These are phyloP conservation scores for Flaveria brownii DNA, from an alignment of 129 eudicot species.

Conservation along the genomic window DNA sequence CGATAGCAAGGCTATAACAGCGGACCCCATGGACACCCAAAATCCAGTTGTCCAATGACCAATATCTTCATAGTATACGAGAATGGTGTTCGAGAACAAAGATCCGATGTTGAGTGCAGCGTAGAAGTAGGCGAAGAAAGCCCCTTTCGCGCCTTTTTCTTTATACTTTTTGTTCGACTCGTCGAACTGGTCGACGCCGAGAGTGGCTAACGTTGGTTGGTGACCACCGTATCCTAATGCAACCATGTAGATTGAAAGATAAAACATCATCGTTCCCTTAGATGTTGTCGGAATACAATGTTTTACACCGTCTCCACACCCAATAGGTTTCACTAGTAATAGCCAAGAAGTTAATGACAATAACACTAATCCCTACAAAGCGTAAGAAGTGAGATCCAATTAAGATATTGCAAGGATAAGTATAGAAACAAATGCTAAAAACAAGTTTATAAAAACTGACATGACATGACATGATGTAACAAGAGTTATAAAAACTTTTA, in stretches of 20 bases:
- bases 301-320: conserved; percentile 68
- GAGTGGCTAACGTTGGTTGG: conserved; percentile 85
- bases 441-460: too few relatives aligned
- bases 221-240: conserved; percentile 95
- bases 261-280: conserved; percentile 46
- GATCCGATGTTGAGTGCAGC: conserved; percentile 88
- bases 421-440: too few relatives aligned
- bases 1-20: conserved; percentile 47
- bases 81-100: conserved; percentile 67
- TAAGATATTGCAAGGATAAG: too few relatives aligned
- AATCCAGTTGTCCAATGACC: conserved; percentile 86
- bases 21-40: conserved; percentile 62
- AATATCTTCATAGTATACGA: conserved; percentile 74
- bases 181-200: conserved; percentile 83
- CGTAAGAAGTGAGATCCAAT: neutral
- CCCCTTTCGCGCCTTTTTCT: conserved; percentile 41
- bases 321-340: conserved; percentile 59
- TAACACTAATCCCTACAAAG: conserved; percentile 57
- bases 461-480: too few relatives aligned
- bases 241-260: conserved; percentile 67
- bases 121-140: conserved; percentile 73
- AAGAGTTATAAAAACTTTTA: too few relatives aligned
- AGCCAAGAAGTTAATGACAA: conserved; percentile 74
- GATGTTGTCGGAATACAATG: conserved; percentile 44
- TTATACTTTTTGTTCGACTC: conserved; percentile 42